Evolutionary conservation across 495 filamentous ascomycete species (phyloP).

Genomic region (Talaromyces trachyspermus): DNA sequence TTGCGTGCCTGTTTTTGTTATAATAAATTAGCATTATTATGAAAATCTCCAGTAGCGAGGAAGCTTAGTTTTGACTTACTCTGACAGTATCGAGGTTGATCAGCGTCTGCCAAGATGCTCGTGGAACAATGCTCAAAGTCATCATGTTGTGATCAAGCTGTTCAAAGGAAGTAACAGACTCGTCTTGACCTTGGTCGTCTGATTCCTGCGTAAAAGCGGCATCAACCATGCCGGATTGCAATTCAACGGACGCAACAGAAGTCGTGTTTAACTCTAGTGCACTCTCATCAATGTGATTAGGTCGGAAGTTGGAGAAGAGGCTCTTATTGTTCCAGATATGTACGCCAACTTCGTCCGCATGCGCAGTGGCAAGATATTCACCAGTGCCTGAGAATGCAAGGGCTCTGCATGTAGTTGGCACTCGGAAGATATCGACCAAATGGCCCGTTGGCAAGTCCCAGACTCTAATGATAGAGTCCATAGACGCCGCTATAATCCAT

Average conservation of each 20-base stretch:
- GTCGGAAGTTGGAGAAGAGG: conserved; percentile 80
- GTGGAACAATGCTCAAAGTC: conserved; percentile 82
- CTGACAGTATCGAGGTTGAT: conserved; percentile 85
- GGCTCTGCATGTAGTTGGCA: conserved; percentile 67
- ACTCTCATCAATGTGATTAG: conserved; percentile 67
- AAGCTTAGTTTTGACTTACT: conserved; percentile 25
- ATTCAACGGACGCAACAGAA: conserved; percentile 70
- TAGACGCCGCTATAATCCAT: conserved; percentile 86
- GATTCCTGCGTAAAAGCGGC: conserved; percentile 55
- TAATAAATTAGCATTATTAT: conserved; percentile 1
- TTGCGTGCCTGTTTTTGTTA: conserved; percentile 58
- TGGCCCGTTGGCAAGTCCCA: conserved; percentile 97
- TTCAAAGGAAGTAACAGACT: conserved; percentile 49
- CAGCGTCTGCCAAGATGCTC: conserved; percentile 86
- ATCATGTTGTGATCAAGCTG: conserved; percentile 74
- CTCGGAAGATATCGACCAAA: conserved; percentile 79
- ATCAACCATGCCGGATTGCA: conserved; percentile 60
- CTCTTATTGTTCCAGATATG: conserved; percentile 91
- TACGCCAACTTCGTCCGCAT: conserved; percentile 78
- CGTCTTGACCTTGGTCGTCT: conserved; percentile 40
- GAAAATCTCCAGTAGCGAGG: too few relatives aligned
- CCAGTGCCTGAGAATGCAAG: conserved; percentile 83
- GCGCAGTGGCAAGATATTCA: conserved; percentile 85
- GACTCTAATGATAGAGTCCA: conserved; percentile 73
- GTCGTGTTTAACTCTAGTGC: conserved; percentile 60